Evolutionary conservation across 176 grass and related monocot genomes (phyloP), one percentile per base, ranked within the genome.

Genomic region (Cenchrus americanus): DNA sequence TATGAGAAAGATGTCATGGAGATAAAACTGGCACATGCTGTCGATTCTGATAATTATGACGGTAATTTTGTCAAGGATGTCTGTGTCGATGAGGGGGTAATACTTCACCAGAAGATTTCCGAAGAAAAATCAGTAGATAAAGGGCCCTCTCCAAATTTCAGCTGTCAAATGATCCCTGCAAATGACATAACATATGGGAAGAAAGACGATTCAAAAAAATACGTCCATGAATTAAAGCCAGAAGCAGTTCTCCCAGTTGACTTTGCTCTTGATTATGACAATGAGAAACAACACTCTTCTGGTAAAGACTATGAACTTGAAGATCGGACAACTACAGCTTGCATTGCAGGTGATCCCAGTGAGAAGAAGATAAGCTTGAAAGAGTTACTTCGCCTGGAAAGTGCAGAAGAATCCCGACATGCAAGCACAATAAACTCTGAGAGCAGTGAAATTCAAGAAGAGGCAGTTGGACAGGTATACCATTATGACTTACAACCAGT

Each of bases 1-100:
- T 87, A 79, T 82, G 91, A 93, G 11, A 90, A 97, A 81, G 90
- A 90, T 84, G 73, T 91, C 40, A 66, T 88, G 73, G 91, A 97
- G 73, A 88, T 92, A 61, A 85, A 89, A 86, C 58, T 78, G 55
- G 73, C 81, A 59, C 85, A 94, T 19, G 86, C 84, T 69, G 53
- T 88, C 70, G 85, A 69, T 52, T 78, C 75, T 74, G 57, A 64
- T 43, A 64, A 86, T 64, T 69, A 84, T 69, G 81, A 65, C 34
- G 70, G 50, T 37, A 85, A 92, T 74, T 91, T 91, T 85, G 83
- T 97, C 58, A 97, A 97, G 75, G 94, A 97, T 88, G 90, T 97
- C 60, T 90, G 94, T 77, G 73, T 97, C 68, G 94, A 97, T 82
- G 91, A 87, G 27, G 84, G 87, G 42, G 24, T 37, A 40, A 53